Conservation (phyloP, 345 rosid species). For the Firmiana major region DNA sequence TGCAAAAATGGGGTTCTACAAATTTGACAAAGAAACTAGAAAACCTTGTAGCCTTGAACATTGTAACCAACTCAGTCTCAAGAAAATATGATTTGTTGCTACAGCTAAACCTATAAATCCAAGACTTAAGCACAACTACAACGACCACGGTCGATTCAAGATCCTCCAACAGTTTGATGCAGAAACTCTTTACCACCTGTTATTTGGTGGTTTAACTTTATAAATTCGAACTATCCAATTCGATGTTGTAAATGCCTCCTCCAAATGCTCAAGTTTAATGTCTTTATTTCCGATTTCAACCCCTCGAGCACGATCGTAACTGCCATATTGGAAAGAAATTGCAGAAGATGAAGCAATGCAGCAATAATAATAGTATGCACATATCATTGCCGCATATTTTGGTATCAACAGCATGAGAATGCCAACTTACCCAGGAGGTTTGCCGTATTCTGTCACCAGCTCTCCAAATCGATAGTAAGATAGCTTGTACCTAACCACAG, state of each 20-base stretch:
- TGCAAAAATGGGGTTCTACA: neutral
- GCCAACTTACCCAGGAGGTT: conserved; percentile 80
- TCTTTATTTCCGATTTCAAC: conserved; percentile 98
- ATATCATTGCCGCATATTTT: too few species aligned
- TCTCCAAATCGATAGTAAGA: conserved; percentile 97
- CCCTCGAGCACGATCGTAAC: conserved; percentile 96
- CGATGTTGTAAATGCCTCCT: conserved; percentile 95
- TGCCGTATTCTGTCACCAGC: conserved; percentile 86
- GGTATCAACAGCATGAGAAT: neutral
- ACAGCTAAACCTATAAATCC: conserved; percentile 4
- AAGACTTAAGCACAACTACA: neutral
- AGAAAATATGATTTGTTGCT: neutral
- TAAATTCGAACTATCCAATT: conserved; percentile 98
- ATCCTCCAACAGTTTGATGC: neutral
- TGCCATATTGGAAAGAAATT: conserved; percentile 22
- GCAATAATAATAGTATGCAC: neutral
- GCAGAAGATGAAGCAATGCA: neutral
- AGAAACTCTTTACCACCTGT: conserved; percentile 62
- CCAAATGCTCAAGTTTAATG: conserved; percentile 81
- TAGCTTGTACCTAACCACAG: conserved; percentile 71
- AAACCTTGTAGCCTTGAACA: neutral
- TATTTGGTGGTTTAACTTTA: conserved; percentile 92
- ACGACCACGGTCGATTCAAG: neutral
- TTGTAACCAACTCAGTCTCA: neutral
- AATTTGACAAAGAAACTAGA: neutral